Base-by-base conservation (phyloP, 192 early-diverging fungal genomes). In the Coemansia sp. region DNA sequence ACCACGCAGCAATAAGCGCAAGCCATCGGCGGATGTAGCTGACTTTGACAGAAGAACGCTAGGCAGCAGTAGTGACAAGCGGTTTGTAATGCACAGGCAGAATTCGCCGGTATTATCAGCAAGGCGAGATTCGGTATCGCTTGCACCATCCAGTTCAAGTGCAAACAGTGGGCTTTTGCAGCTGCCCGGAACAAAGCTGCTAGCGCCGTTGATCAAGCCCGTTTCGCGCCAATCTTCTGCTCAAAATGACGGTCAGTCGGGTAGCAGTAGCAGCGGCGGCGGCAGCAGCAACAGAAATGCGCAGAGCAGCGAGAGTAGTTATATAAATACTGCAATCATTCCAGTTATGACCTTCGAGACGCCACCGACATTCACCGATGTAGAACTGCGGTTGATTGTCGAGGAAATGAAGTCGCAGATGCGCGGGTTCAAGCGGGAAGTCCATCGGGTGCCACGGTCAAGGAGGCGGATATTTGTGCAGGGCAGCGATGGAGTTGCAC, bases 401-500 rank as follows among this genome's bases (percentile, higher is more conserved):
- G 63, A 70, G 48, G 74, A 69, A 61, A 70, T 81, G 67, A 59
- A 67, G 25, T 29, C 43, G 45, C 79, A 76, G 57, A 64, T 81
- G 48, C 63, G 61, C 5, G 54, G 55, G 36, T 81, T 76, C 70
- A 60, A 69, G 58, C 79, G 74, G 32, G 79, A 81, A 5, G 36
- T 81, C n/a, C 79, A 81, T 59, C 67, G 71, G 2, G 71, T 76
- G 15, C 74, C 79, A 14, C 74, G 79, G 20, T 65, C 63, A 9
- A 63, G 71, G 19, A 62, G 74, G 19, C 70, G 68, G 35, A 67
- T 76, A 9, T 81, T 73, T 64, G 70, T 81, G 67, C 74, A 76
- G 61, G 74, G 74, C 64, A 67, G 65, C 50, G 74, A 76, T 45
- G 79, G 79, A 13, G 74, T 76, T 42, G 63, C 79, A 46, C 70